Conservation (phyloP, 768 basidiomycete genomes). For the Tulasnella sp. region DNA sequence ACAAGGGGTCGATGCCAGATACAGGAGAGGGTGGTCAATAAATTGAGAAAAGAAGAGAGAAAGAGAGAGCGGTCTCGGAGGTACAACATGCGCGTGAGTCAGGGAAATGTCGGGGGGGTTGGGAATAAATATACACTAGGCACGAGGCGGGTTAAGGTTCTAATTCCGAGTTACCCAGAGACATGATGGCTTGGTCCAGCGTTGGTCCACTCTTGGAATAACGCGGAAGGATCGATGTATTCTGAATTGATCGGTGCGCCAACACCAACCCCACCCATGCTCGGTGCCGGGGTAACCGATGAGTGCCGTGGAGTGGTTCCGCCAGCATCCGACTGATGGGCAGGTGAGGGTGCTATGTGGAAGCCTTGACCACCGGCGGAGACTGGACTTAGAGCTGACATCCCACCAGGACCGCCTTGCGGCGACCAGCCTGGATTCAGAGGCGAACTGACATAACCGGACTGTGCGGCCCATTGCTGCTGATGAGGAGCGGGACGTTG, state of each 20-base stretch:
- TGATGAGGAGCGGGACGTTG: not conserved
- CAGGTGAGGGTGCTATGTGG: conserved; percentile 5
- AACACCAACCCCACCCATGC: not conserved
- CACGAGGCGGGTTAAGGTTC: too few relatives aligned
- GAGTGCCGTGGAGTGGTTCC: not conserved
- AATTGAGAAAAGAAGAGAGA: too few relatives aligned
- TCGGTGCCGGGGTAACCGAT: not conserved
- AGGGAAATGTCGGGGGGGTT: too few relatives aligned
- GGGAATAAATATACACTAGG: not conserved
- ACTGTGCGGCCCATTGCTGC: not conserved
- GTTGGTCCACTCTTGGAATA: conserved; percentile 13
- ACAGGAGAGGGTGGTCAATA: too few relatives aligned
- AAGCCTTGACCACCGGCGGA: not conserved
- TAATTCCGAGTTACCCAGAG: not conserved
- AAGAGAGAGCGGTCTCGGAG: too few relatives aligned
- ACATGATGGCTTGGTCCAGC: not conserved
- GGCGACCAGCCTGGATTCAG: conserved; percentile 13
- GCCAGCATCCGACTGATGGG: conserved; percentile 7
- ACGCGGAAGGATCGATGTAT: conserved; percentile 6
- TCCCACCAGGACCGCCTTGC: not conserved
- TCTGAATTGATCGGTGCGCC: not conserved
- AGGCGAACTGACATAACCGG: conserved; percentile 13
- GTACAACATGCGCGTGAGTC: too few relatives aligned
- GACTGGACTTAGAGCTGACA: conserved; percentile 10
- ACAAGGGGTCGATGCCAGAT: too few relatives aligned